These are phyloP conservation scores for Herpetospermum pedunculosum DNA, from an alignment of 306 rosid species.

Conservation along the genomic window DNA sequence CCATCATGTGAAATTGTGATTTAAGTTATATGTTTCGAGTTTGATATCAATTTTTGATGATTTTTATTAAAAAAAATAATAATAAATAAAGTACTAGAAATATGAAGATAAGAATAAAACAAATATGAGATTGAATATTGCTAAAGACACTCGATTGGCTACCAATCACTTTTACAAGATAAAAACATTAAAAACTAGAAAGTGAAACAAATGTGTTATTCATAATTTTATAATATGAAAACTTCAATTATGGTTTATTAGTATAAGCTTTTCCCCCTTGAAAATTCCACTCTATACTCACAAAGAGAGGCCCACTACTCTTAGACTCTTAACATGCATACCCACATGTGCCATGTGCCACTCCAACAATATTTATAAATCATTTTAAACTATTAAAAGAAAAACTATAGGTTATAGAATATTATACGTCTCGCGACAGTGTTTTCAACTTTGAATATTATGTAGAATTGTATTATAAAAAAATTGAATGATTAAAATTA, in stretches of 20 bases:
- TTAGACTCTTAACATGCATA: neutral
- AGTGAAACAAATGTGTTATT: neutral
- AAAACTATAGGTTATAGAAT: neutral
- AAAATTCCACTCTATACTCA: neutral
- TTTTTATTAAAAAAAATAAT: neutral
- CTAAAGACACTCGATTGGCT: neutral
- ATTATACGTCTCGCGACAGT: neutral
- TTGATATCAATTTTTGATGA: neutral
- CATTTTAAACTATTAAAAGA: neutral
- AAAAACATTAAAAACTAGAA: neutral
- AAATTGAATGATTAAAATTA: neutral
- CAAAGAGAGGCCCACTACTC: neutral
- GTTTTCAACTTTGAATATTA: neutral
- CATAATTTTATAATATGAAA: neutral
- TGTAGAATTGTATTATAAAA: fast-evolving
- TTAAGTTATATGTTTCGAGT: no score
- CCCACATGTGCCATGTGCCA: slow-evolving; percentile 10
- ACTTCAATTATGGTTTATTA: neutral
- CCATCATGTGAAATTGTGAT: neutral
- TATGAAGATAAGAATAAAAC: neutral
- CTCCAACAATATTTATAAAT: neutral
- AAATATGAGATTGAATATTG: neutral
- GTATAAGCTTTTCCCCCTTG: neutral
- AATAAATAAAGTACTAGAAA: neutral
- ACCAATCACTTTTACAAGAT: neutral